These are phyloP conservation scores for Chalciporus sphaerocephalus DNA, from an alignment of 768 basidiomycete species.

Conservation along the genomic window DNA sequence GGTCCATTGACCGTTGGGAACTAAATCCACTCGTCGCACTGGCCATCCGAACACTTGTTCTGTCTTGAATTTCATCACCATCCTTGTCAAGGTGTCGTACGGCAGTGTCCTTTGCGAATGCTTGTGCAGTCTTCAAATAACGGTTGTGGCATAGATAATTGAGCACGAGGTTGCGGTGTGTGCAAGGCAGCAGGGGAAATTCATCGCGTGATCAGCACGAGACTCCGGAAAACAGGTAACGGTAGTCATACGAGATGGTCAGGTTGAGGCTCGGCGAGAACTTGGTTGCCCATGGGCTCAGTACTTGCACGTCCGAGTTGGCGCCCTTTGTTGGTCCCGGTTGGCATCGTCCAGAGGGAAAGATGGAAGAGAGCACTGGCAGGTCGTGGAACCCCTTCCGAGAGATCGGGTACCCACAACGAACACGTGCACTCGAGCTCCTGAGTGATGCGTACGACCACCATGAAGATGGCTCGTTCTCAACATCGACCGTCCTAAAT, in stretches of 20 bases:
- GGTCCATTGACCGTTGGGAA: constrained; percentile 20
- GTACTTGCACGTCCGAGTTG: constrained; percentile 4
- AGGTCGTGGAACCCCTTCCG: neutral
- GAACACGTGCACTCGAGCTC: constrained; percentile 13
- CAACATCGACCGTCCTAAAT: neutral
- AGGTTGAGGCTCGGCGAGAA: constrained; percentile 34
- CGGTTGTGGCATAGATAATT: constrained; percentile 75
- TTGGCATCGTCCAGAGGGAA: constrained; percentile 16
- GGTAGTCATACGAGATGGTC: constrained; percentile 41
- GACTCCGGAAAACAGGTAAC: neutral
- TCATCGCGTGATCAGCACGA: constrained; percentile 1
- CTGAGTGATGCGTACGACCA: no score
- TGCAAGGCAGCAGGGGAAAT: neutral
- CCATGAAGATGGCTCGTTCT: neutral
- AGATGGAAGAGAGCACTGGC: neutral
- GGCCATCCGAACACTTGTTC: constrained; percentile 22
- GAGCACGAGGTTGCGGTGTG: constrained; percentile 63
- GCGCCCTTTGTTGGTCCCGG: constrained; percentile 16
- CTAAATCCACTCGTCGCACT: neutral
- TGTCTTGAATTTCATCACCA: constrained; percentile 53
- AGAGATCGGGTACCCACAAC: no score
- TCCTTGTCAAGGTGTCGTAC: constrained; percentile 63
- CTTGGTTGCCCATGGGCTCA: constrained; percentile 17
- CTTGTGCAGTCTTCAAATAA: constrained; percentile 65
- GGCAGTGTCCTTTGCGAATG: constrained; percentile 61